These are phyloP conservation scores for Fusarium tupiense DNA, from an alignment of 2,329 filamentous ascomycete species.

Conservation along the genomic window DNA sequence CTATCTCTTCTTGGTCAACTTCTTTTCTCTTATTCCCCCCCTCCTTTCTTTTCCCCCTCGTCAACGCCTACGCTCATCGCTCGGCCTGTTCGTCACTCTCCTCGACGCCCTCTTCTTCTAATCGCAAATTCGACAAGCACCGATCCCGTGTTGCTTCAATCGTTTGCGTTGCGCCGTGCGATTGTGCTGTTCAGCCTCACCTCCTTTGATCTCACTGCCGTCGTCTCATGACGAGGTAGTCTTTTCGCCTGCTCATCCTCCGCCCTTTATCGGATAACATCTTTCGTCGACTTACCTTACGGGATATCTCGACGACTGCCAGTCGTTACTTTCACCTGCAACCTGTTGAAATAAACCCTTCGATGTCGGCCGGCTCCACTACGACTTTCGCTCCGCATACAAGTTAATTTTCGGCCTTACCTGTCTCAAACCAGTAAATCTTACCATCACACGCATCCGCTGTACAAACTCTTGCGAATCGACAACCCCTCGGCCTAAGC, in stretches of 20 bases:
- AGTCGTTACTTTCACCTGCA: conserved; percentile 43
- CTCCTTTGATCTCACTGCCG: conserved; percentile 31
- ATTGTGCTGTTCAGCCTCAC: conserved; percentile 21
- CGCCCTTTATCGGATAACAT: conserved; percentile 34
- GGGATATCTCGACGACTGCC: conserved; percentile 44
- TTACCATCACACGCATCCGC: conserved; percentile 17
- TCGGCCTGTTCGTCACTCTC: conserved; percentile 41
- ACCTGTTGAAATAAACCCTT: conserved; percentile 36
- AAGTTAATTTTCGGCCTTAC: conserved; percentile 29
- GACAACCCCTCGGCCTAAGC: conserved; percentile 28
- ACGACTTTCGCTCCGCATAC: conserved; percentile 39
- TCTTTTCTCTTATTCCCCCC: conserved; percentile 38
- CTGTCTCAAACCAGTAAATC: conserved; percentile 10
- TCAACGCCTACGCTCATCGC: conserved; percentile 43
- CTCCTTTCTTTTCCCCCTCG: conserved; percentile 40
- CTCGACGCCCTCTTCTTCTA: conserved; percentile 34
- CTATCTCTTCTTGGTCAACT: conserved; percentile 41
- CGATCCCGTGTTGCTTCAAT: conserved; percentile 34
- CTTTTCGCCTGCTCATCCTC: conserved; percentile 20
- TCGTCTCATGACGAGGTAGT: conserved; percentile 41
- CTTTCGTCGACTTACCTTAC: conserved; percentile 42
- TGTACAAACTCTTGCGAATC: conserved; percentile 12
- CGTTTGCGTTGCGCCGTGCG: conserved; percentile 34
- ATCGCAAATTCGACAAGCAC: conserved; percentile 38
- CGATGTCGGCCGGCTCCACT: conserved; percentile 43